Conservation (phyloP, 495 filamentous ascomycete genomes). For the Hypoxylon fragiforme region DNA sequence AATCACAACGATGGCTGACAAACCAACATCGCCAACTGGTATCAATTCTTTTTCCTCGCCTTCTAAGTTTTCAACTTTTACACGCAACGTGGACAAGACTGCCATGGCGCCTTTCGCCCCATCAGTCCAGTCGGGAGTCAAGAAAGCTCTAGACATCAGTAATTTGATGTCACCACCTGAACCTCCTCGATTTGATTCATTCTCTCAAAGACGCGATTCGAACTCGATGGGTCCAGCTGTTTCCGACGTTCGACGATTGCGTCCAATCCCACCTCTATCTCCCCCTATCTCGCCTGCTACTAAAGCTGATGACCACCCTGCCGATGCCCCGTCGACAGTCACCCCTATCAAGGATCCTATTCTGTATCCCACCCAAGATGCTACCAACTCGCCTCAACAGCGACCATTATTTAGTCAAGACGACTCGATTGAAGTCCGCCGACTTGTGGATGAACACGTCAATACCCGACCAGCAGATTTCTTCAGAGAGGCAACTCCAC, state of each 20-base stretch:
- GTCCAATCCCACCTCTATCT: conserved; percentile 62
- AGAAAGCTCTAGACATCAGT: conserved; percentile 47
- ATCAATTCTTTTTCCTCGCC: conserved; percentile 17
- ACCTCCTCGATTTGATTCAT: conserved; percentile 62
- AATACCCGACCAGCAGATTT: conserved; percentile 61
- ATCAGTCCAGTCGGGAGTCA: conserved; percentile 21
- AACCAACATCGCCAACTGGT: conserved; percentile 31
- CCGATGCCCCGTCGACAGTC: conserved; percentile 11
- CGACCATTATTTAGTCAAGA: conserved; percentile 37
- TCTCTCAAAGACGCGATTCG: conserved; percentile 41
- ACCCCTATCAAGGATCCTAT: conserved; percentile 46
- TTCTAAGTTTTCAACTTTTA: neutral
- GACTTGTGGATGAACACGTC: conserved; percentile 68
- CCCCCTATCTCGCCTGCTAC: conserved; percentile 72
- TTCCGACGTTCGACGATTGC: conserved; percentile 43
- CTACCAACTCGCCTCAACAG: conserved; percentile 58
- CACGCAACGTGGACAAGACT: conserved; percentile 9
- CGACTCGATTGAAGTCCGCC: conserved; percentile 50
- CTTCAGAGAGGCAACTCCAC: conserved; percentile 59
- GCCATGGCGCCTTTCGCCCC: conserved; percentile 20
- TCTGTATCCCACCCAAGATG: conserved; percentile 53
- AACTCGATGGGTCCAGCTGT: conserved; percentile 33
- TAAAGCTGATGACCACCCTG: conserved; percentile 39
- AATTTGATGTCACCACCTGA: conserved; percentile 80
- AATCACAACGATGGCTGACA: conserved; percentile 34